Evolutionary conservation across 2,329 filamentous ascomycete genomes (phyloP).

Genomic region (Fusarium sulawesiense): DNA sequence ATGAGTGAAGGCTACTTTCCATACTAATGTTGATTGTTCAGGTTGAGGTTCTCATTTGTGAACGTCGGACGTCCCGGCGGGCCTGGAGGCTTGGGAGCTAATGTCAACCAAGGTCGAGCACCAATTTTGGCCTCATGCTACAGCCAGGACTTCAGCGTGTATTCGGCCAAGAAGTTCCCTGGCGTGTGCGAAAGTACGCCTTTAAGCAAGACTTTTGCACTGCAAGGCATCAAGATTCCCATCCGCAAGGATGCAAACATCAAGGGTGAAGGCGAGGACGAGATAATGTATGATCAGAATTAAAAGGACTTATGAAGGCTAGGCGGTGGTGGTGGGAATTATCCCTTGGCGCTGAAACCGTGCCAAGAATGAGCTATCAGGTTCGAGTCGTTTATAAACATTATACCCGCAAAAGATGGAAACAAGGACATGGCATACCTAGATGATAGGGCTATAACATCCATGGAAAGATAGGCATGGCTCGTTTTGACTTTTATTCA

Average conservation of each 20-base stretch:
- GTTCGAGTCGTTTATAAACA: constrained; percentile 2
- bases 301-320: not conserved
- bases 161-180: constrained; percentile 97
- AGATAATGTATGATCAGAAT: constrained; percentile 52
- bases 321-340: not conserved
- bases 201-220: constrained; percentile 91
- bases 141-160: constrained; percentile 91
- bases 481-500: not conserved
- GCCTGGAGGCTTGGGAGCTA: constrained; percentile 54
- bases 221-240: constrained; percentile 95
- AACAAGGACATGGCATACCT: not conserved
- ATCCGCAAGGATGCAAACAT: constrained; percentile 85
- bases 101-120: constrained; percentile 78
- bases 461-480: not conserved
- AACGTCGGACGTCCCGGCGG: constrained; percentile 73
- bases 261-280: constrained; percentile 66
- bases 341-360: not conserved
- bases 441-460: not conserved
- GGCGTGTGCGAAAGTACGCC: constrained; percentile 94
- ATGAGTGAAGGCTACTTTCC: not conserved
- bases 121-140: constrained; percentile 88
- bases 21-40: constrained; percentile 48
- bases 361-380: not conserved
- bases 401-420: constrained; percentile 9
- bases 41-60: constrained; percentile 79